Percentiles rank a stretch among this genome's conserved stretches.
These are phyloP conservation scores for Aurifilum marmelostoma DNA, from an alignment of 2,329 filamentous ascomycete genomes.

Conservation along the genomic window DNA sequence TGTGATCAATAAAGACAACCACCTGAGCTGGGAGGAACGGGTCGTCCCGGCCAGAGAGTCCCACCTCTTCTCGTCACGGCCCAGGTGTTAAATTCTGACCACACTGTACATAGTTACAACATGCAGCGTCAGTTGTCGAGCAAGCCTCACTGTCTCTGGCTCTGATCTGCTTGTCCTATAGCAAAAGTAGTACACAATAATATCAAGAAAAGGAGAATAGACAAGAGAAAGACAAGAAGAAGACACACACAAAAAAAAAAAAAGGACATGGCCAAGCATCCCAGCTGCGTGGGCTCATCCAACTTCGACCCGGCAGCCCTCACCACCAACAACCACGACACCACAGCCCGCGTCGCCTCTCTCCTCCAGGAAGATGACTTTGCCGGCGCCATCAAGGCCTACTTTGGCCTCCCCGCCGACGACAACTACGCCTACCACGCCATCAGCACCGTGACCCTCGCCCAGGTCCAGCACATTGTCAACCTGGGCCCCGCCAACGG, in stretches of 20 bases:
- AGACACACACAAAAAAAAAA: neutral
- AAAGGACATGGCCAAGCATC: slow-evolving; percentile 30
- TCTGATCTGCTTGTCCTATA: too few relatives aligned
- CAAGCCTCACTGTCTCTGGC: too few relatives aligned
- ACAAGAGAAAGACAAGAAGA: neutral
- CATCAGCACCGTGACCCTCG: slow-evolving; percentile 52
- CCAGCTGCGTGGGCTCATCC: slow-evolving; percentile 49
- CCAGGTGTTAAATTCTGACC: neutral
- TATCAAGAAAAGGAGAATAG: neutral
- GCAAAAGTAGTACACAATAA: too few relatives aligned
- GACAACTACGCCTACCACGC: slow-evolving; percentile 58
- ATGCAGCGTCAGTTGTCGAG: too few relatives aligned
- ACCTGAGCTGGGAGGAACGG: neutral
- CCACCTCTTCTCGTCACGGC: neutral
- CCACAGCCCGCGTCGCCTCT: slow-evolving; percentile 43
- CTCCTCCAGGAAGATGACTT: slow-evolving; percentile 48
- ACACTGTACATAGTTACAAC: too few relatives aligned
- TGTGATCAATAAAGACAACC: too few relatives aligned
- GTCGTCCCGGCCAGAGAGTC: neutral
- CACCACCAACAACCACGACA: slow-evolving; percentile 43
- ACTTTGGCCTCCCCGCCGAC: slow-evolving; percentile 48
- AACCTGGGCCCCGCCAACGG: slow-evolving; percentile 48
- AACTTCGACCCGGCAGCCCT: slow-evolving; percentile 48
- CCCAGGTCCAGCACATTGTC: slow-evolving; percentile 52
- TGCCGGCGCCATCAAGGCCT: slow-evolving; percentile 46